These are phyloP conservation scores for Kodamaea fukazawae DNA, from an alignment of 805 yeast genomes.

Conservation along the genomic window DNA sequence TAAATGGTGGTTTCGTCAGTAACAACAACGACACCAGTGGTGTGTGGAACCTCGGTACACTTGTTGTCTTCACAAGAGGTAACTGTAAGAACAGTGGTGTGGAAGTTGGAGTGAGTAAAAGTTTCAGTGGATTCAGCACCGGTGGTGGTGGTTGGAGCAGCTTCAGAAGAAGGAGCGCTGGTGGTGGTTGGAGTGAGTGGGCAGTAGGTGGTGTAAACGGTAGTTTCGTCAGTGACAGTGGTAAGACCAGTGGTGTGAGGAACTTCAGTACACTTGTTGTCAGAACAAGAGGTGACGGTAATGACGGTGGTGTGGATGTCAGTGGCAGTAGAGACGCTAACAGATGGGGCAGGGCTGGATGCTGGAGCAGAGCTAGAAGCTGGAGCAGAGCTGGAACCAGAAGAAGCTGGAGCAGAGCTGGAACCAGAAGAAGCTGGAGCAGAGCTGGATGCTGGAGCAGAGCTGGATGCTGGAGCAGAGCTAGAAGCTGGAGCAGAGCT, in stretches of 20 bases:
- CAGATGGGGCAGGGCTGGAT: conserved; percentile 1
- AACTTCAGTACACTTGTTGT: conserved; percentile 20
- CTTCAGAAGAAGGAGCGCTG: too few species aligned
- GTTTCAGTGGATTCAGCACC: conserved; percentile 21
- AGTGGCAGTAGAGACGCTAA: too few species aligned
- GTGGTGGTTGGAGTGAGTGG: conserved; percentile 13
- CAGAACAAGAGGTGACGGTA: conserved; percentile 29
- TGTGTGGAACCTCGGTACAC: conserved; percentile 21
- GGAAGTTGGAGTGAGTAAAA: conserved; percentile 12
- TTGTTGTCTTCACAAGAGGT: conserved; percentile 32
- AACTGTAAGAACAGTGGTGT: conserved; percentile 30
- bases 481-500: not conserved
- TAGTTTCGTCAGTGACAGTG: conserved; percentile 16
- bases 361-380: too few species aligned
- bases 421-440: conserved; percentile 11
- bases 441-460: conserved; percentile 1
- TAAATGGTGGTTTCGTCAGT: conserved; percentile 27
- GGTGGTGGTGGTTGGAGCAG: too few species aligned
- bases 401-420: not conserved
- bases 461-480: not conserved
- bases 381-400: conserved; percentile 11
- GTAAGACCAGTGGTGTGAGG: conserved; percentile 15
- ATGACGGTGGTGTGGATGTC: conserved; percentile 22
- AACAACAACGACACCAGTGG: conserved; percentile 37
- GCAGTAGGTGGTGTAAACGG: conserved; percentile 25